A percentile compares a stretch with the other conserved stretches of the same genome.
phyloP scores from a whole-genome alignment of 306 rosid genomes.

The Casuarina equisetifolia region DNA sequence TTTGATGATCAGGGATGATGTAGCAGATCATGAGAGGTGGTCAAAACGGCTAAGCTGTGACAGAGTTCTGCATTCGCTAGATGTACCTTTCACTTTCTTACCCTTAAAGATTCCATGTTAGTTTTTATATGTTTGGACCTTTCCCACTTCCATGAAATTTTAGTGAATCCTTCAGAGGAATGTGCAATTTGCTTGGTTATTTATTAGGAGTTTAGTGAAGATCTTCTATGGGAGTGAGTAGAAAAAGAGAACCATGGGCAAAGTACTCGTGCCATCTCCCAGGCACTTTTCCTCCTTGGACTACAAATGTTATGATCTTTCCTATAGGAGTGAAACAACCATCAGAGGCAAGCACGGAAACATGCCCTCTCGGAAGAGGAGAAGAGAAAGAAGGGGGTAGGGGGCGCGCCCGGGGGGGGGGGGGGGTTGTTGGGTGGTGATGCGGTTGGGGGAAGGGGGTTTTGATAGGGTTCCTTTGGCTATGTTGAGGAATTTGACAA shows the following conservation, averaged over 20 bases:
- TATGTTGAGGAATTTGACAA: too few relatives aligned
- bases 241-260: not conserved
- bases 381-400: not conserved
- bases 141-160: not conserved
- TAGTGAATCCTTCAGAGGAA: not conserved
- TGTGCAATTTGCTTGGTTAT: not conserved
- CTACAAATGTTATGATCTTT: not conserved
- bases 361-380: not conserved
- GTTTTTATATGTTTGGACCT: not conserved
- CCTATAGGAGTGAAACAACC: not conserved
- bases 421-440: too few relatives aligned
- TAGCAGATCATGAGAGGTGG: slow-evolving; percentile 23
- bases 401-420: too few relatives aligned
- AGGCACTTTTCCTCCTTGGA: not conserved
- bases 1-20: slow-evolving; percentile 9
- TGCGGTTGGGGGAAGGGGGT: too few relatives aligned
- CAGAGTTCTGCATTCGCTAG: slow-evolving; percentile 17
- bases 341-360: not conserved
- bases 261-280: not conserved
- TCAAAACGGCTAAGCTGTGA: slow-evolving; percentile 13
- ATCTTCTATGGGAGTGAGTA: not conserved
- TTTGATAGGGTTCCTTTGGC: too few relatives aligned
- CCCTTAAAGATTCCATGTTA: not conserved
- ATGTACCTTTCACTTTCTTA: not conserved
- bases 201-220: not conserved